These are phyloP conservation scores for Bassia scoparia DNA, from an alignment of 148 eudicot genomes.

Conservation along the genomic window DNA sequence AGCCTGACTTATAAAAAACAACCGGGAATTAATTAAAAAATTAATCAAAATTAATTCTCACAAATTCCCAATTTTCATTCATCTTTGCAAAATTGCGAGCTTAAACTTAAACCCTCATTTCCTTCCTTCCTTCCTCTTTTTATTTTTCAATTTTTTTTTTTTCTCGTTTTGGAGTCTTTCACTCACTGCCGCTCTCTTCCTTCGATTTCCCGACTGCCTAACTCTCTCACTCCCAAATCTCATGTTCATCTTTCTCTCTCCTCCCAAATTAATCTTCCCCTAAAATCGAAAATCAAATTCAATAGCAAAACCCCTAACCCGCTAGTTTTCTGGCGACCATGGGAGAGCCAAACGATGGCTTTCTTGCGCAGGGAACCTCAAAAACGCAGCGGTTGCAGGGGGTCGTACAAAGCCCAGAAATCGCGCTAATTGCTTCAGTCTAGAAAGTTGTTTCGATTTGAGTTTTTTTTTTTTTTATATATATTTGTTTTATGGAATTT, in stretches of 20 bases:
- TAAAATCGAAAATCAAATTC: not conserved
- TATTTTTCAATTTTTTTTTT: not conserved
- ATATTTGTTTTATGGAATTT: not conserved
- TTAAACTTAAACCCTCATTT: not conserved
- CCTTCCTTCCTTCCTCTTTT: not conserved
- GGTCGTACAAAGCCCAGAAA: slow-evolving; percentile 79
- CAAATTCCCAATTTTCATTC: too few relatives aligned
- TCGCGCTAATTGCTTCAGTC: slow-evolving; percentile 76
- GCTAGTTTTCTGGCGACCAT: slow-evolving; percentile 30
- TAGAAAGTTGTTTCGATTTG: slow-evolving; percentile 51
- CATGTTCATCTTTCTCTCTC: slow-evolving; percentile 12
- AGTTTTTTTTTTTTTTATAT: not conserved
- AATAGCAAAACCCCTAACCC: slow-evolving; percentile 31
- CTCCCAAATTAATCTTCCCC: not conserved
- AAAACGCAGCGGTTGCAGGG: slow-evolving; percentile 61
- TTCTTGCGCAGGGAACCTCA: slow-evolving; percentile 78
- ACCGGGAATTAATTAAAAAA: not conserved
- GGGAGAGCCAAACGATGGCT: slow-evolving; percentile 70
- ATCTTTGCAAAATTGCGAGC: not conserved
- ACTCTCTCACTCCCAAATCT: not conserved
- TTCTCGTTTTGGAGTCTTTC: too few relatives aligned
- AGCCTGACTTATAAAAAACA: not conserved
- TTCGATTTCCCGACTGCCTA: not conserved
- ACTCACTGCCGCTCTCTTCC: not conserved
- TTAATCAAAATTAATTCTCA: too few relatives aligned